Evolutionary conservation across 805 yeast species (phyloP), one percentile per base, ranked within the genome.

Genomic region (Kodamaea nitidulidarum): DNA sequence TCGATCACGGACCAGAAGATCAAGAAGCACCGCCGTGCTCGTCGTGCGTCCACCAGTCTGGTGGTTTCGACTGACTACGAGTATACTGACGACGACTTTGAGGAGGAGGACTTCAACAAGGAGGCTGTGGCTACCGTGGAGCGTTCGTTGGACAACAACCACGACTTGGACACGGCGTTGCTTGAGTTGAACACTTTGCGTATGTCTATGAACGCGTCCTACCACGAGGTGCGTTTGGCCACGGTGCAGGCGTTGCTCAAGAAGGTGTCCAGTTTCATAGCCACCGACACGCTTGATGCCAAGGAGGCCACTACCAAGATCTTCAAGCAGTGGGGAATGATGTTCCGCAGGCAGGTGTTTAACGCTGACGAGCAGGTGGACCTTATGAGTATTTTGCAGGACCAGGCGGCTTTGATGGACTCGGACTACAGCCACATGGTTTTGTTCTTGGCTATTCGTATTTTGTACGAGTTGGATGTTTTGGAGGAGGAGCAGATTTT

Each of bases 171-270:
- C 57, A 90, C 96, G 10, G 97, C 98, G 0, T 65, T 88, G 47
- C 67, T 93, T 43, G 98, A 93, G 65, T 75, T 93, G 52, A 91
- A 91, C 58, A 93, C 98, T 0, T 72, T 93, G 55, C 76, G 98
- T 65, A 91, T 93, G 98, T 87, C 96, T 53, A 84, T 90, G 93
- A 88, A 93, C 58, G 98, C 88, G 12, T 76, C 93, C 0, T 91
- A 93, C 61, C 95, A 87, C 53, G 96, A 90, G 55, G 97, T 93
- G 10, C 77, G 97, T 56, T 62, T 68, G 21, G 95, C 95, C 4
- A 87, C 96, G 0, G 68, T 80, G 25, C 70, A 71, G 27, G 93
- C 97, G 0, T 67, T 93, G 53, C 52, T 88, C 32, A 67, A 70
- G 31, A 75, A 93, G 52, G 77, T 86, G 9, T 71, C 78, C 37